Evolutionary conservation across 2,329 filamentous ascomycete species (phyloP), one percentile per base, ranked within the genome.

Genomic region (Aspergillus sp.): DNA sequence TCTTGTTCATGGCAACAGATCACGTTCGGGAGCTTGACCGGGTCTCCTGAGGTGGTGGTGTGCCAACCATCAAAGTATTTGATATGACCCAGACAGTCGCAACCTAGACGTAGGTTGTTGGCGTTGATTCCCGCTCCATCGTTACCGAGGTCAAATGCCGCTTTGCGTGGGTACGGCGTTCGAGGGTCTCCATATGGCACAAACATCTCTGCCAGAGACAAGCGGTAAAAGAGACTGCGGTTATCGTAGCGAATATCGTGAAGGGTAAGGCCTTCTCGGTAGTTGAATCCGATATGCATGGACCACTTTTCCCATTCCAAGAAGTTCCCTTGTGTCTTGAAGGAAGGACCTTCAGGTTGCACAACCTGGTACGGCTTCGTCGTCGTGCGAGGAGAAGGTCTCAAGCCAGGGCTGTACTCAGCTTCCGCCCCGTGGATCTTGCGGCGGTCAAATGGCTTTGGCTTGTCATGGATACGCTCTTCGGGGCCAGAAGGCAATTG

Each of bases 141-240:
- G 49, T 78, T 75, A 1, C 79, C 78, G 1, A 81, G 67, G 57
- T 81, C 79, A 54, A 81, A 81, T 4, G 78, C 78, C 16, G 64
- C 73, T 59, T 81, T 81, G 2, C 78, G 69, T 6, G 71, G 73
- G 59, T 75, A 79, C 2, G 78, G 78, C 29, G 69, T 64, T 2
- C 78, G 73, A 7, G 71, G 72, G 54, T 80, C 78, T 0, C 73
- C 78, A 50, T 80, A 80, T 0, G 77, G 78, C 1, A 80, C 78
- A 52, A 78, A 77, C 77, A 80, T 79, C 65, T 80, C 78, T 5
- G 74, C 69, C 10, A 80, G 63, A 2, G 75, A 76, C 2, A 80
- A 63, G 1, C 77, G 71, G 55, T 80, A 79, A 63, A 80, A 80
- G 7, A 78, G 52, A 32, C 69, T 75, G 3, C 75, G 73, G 1